Evolutionary conservation across 768 basidiomycete species (phyloP).

Genomic region (Clitopilus hobsonii): DNA sequence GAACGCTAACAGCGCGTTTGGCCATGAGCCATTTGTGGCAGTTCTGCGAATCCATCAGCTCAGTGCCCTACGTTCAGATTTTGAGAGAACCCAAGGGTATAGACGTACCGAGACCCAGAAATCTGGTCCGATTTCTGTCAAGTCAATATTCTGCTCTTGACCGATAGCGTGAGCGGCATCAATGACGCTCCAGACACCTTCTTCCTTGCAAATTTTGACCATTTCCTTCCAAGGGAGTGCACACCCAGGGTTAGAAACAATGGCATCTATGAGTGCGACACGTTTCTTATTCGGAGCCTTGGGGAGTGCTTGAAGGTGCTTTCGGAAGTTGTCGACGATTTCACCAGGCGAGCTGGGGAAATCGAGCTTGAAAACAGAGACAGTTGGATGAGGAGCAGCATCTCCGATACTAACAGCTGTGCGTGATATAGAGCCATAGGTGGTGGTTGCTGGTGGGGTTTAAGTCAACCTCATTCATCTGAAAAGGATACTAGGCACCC

Average conservation of each 20-base stretch:
- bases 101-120: conserved; percentile 57
- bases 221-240: conserved; percentile 69
- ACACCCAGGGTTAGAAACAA: conserved; percentile 58
- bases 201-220: conserved; percentile 58
- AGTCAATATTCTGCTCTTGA: conserved; percentile 58
- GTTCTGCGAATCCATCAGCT: conserved; percentile 37
- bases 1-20: conserved; percentile 52
- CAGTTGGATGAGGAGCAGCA: conserved; percentile 43
- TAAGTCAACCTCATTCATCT: not conserved
- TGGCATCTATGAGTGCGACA: conserved; percentile 66
- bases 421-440: conserved; percentile 46
- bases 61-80: not conserved
- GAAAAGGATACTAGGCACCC: conserved; percentile 14
- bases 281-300: conserved; percentile 31
- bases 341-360: conserved; percentile 55
- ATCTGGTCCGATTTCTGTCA: conserved; percentile 53
- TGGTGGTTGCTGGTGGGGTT: conserved; percentile 13
- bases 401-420: conserved; percentile 54
- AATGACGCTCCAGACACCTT: conserved; percentile 57
- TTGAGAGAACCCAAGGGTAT: not conserved
- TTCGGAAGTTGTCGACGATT: conserved; percentile 28
- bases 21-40: conserved; percentile 72
- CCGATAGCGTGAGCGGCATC: conserved; percentile 81
- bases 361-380: conserved; percentile 41
- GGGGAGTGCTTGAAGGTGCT: conserved; percentile 13